These are phyloP conservation scores for Naganishia randhawae DNA, from an alignment of 768 basidiomycete genomes.

Conservation along the genomic window DNA sequence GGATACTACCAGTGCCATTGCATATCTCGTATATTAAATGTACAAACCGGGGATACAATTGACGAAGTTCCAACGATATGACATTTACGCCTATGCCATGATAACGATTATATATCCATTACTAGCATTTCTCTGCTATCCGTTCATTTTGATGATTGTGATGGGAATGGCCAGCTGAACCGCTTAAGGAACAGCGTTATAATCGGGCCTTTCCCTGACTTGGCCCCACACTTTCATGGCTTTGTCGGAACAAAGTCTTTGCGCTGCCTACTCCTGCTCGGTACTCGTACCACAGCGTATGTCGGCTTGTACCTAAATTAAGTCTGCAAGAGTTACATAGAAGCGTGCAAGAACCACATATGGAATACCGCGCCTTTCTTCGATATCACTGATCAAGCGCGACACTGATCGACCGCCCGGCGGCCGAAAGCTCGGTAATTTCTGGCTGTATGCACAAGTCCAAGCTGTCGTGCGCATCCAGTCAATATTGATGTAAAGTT, in stretches of 20 bases:
- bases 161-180: background rate
- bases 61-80: background rate
- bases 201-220: background rate
- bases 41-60: background rate
- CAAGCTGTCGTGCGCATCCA: background rate
- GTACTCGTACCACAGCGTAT: too few species aligned
- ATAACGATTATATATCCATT: background rate
- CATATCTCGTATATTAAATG: slow-evolving; percentile 26
- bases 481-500: background rate
- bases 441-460: slow-evolving; percentile 15
- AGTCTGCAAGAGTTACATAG: too few species aligned
- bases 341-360: too few species aligned
- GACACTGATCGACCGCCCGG: background rate
- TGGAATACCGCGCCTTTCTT: background rate
- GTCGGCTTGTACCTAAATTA: too few species aligned
- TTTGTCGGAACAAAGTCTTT: too few species aligned
- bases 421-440: slow-evolving; percentile 5
- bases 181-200: background rate
- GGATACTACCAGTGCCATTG: slow-evolving; percentile 23
- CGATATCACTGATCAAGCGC: background rate
- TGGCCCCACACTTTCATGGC: too few species aligned
- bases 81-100: background rate
- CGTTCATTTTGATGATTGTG: background rate
- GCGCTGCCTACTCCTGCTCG: too few species aligned
- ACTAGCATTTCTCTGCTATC: background rate